A percentile compares a stretch with the other conserved stretches of the same genome.
Conservation (phyloP, 176 grass and related monocot species). For the Elymus sibiricus region DNA sequence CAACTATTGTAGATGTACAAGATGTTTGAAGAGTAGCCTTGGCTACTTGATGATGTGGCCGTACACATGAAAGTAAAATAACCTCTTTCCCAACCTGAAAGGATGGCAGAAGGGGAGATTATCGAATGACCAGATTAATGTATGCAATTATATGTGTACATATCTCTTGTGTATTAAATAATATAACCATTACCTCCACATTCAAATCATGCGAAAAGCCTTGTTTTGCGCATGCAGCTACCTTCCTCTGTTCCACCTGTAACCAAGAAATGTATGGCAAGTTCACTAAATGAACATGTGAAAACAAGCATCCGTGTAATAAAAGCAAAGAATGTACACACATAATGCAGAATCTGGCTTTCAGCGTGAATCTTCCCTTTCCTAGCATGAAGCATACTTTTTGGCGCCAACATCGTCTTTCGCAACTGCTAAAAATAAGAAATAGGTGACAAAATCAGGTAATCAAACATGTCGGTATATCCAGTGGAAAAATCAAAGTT, state of each 20-base stretch:
- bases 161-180: not conserved
- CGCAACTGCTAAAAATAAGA: slow-evolving; percentile 3
- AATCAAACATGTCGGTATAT: not conserved
- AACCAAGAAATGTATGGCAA: not conserved
- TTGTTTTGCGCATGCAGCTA: not conserved
- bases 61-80: not conserved
- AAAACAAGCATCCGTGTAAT: not conserved
- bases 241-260: not conserved
- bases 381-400: not conserved
- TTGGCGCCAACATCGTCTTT: not conserved
- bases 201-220: not conserved
- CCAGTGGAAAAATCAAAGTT: not conserved
- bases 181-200: not conserved
- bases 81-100: not conserved
- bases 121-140: not conserved
- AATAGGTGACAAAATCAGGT: not conserved
- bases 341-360: not conserved
- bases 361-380: not conserved
- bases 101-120: not conserved
- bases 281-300: not conserved
- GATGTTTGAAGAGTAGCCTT: not conserved
- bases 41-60: not conserved
- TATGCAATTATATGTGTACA: not conserved
- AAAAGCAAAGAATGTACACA: not conserved
- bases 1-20: not conserved